phyloP scores from a whole-genome alignment of 768 basidiomycete species.

The Leucogyrophana mollusca region DNA sequence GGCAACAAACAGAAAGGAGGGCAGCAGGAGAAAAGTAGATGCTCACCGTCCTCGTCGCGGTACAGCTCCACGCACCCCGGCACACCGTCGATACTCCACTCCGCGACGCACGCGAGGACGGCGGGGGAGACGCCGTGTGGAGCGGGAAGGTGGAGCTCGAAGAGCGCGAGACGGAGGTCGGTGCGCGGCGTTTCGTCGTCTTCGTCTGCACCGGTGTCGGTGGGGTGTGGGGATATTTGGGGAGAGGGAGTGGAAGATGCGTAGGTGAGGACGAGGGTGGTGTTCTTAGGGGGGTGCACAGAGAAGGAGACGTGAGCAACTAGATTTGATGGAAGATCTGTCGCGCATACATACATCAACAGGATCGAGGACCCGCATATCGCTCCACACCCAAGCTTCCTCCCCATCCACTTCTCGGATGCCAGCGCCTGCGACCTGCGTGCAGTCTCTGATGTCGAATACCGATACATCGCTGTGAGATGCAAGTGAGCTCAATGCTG shows the following conservation, averaged over 20 bases:
- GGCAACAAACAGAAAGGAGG: no score
- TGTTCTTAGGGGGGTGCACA: conserved; percentile 9
- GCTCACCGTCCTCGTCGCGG: no score
- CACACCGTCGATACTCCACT: no score
- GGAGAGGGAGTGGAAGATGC: conserved; percentile 35
- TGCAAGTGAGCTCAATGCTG: no score
- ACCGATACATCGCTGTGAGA: conserved; percentile 51
- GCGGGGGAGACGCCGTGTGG: no score
- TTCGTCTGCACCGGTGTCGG: not conserved
- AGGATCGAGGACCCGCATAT: conserved; percentile 23
- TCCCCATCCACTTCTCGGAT: conserved; percentile 13
- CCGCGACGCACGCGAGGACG: no score
- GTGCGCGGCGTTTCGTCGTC: conserved; percentile 3
- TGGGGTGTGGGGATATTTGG: conserved; percentile 4
- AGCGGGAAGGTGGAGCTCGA: no score
- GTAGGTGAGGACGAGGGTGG: conserved; percentile 41
- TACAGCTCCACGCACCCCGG: no score
- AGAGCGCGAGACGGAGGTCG: no score
- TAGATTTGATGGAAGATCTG: not conserved
- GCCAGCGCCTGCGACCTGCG: conserved; percentile 24
- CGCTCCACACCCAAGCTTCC: conserved; percentile 35
- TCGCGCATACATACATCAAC: conserved; percentile 22
- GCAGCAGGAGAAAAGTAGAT: no score
- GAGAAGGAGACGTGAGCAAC: not conserved
- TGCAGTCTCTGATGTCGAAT: conserved; percentile 52